Evolutionary conservation across 305 asterid genomes (phyloP).

Genomic region (Fraxinus ornus): DNA sequence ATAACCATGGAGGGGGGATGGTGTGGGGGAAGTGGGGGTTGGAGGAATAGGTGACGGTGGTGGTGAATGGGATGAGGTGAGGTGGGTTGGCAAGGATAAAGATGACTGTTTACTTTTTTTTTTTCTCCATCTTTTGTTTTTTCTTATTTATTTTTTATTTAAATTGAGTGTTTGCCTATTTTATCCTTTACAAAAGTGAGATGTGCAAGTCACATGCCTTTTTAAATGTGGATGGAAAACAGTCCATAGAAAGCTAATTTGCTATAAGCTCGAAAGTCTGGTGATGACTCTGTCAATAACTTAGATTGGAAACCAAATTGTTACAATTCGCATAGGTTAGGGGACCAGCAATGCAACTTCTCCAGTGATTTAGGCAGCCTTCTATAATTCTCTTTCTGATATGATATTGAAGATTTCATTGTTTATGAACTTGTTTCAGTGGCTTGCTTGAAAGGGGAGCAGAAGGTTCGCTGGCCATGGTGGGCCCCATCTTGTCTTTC

Average conservation of each 20-base stretch:
- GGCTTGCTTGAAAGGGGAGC: constrained; percentile 99
- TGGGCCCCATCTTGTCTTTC: constrained; percentile 94
- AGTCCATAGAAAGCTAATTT: neutral
- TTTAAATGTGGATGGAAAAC: neutral
- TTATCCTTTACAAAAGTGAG: neutral
- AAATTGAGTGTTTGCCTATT: neutral
- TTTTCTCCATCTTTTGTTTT: neutral
- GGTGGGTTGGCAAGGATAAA: neutral
- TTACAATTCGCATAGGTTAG: neutral
- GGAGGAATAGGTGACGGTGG: neutral
- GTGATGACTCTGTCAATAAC: neutral
- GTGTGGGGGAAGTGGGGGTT: neutral
- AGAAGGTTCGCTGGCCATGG: constrained; percentile 89
- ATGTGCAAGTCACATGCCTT: neutral
- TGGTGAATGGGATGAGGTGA: neutral
- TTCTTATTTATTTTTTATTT: neutral
- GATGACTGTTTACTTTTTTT: neutral
- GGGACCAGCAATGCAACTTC: neutral
- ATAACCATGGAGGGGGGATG: neutral
- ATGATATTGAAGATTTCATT: constrained; percentile 15
- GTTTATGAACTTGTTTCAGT: constrained; percentile 43
- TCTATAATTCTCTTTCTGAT: neutral
- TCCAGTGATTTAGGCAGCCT: neutral
- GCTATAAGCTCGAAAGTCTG: neutral
- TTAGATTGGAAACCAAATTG: neutral